phyloP scores from a whole-genome alignment of 2,329 filamentous ascomycete species.

The Blumeriella jaapii region DNA sequence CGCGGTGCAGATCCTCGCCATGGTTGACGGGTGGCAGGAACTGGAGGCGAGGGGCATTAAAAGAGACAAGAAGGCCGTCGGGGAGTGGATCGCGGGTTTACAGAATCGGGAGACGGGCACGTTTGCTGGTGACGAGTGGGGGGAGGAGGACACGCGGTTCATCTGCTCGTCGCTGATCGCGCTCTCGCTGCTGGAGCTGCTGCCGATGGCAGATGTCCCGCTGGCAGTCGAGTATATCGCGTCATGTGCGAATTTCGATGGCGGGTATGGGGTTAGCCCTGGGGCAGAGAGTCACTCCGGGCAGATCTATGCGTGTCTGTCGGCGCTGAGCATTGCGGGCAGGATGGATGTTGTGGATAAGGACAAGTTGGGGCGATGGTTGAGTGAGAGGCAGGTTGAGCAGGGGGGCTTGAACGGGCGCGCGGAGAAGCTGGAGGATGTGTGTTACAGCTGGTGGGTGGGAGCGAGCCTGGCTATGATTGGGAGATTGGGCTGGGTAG shows the following conservation, averaged over 20 bases:
- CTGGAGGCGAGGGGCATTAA: conserved; percentile 46
- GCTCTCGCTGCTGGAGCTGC: conserved; percentile 67
- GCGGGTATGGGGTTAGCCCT: conserved; percentile 80
- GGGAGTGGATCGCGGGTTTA: conserved; percentile 68
- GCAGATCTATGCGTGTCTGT: conserved; percentile 91
- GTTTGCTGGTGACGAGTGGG: conserved; percentile 92
- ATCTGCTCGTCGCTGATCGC: conserved; percentile 85
- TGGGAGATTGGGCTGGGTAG: conserved; percentile 81
- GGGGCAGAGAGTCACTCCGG: conserved; percentile 91
- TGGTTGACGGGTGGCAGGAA: conserved; percentile 72
- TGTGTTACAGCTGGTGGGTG: conserved; percentile 99
- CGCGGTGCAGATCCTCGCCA: conserved; percentile 84
- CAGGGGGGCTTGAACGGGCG: conserved; percentile 86
- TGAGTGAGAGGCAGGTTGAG: conserved; percentile 83
- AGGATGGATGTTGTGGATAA: conserved; percentile 72
- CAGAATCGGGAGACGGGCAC: conserved; percentile 75
- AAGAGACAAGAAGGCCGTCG: conserved; percentile 58
- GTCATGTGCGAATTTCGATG: conserved; percentile 85
- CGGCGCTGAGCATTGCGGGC: conserved; percentile 71
- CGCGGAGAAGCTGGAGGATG: conserved; percentile 91
- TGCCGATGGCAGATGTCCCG: conserved; percentile 64
- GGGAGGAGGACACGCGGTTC: conserved; percentile 90
- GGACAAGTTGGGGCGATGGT: conserved; percentile 76
- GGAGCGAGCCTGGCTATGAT: conserved; percentile 86
- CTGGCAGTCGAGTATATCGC: conserved; percentile 71